Evolutionary conservation across 257 asterid species (phyloP), one percentile per base, ranked within the genome.

Genomic region (Rubia yunnanensis): DNA sequence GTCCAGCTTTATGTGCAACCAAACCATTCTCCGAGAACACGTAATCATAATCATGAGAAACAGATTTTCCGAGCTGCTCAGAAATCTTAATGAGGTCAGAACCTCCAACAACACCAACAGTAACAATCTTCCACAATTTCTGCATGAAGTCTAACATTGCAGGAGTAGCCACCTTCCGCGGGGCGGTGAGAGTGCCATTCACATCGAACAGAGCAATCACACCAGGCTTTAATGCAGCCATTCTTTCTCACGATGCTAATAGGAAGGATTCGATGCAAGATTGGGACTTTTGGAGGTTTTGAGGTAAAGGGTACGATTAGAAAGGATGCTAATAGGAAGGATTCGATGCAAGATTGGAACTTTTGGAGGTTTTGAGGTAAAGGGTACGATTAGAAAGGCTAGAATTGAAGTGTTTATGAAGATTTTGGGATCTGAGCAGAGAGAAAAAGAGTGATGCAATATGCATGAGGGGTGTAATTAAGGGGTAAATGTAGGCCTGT

Each of bases 71-170:
- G 58, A 94, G 97, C 85, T 94, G 97, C 69, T 94, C 97, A 32
- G 99, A 81, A 80, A 94, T 94, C 86, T 90, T 94, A 52, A 86
- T 87, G 63, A 94, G 87, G 76, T 94, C 99, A 60, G 99, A 94
- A 76, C 99, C 99, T 70, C 99, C 99, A 77, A 94, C 99, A 38
- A 94, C 88, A 56, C 99, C 99, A 66, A 90, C 84, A 8, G 84
- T 81, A 60, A 85, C 91, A 72, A 86, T 91, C 99, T 90, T 94
- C 54, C 86, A 73, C 18, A 90, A 86, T 27, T 88, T 83, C 78
- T 79, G 78, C 90, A 94, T 83, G 76, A 94, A 94, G 71, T 83
- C 78, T 63, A 90, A 55, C 96, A 88, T 90, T 79, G 73, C 73
- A 48, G 92, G 62, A 52, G 99, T 86, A 56, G 68, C 87, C 67